phyloP scores from a whole-genome alignment of 495 filamentous ascomycete genomes.

The Staphylotrichum tortipilum region DNA sequence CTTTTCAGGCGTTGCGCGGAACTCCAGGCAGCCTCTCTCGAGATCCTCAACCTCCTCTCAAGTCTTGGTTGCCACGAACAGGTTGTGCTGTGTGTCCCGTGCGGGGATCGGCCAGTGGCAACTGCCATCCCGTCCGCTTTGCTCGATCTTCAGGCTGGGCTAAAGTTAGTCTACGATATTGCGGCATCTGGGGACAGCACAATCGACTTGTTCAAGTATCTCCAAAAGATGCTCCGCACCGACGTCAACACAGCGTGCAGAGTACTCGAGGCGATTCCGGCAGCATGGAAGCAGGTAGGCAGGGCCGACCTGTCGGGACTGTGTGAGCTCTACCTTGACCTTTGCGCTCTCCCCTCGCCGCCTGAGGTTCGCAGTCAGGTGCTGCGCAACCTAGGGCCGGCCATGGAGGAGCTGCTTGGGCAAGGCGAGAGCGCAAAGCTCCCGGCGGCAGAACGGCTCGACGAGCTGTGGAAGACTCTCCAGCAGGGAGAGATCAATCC shows the following conservation, averaged over 20 bases:
- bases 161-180: conserved; percentile 15
- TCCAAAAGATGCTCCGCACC: conserved; percentile 7
- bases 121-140: conserved; percentile 14
- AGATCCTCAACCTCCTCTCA: conserved; percentile 30
- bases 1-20: conserved; percentile 26
- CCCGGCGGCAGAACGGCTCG: conserved; percentile 15
- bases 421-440: conserved; percentile 6
- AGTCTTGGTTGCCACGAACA: conserved; percentile 3
- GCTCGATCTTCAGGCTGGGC: conserved; percentile 12
- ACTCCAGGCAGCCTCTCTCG: conserved; percentile 32
- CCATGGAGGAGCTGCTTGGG: conserved; percentile 24
- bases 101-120: not conserved
- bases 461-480: conserved; percentile 25
- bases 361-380: conserved; percentile 33
- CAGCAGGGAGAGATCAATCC: conserved; percentile 33
- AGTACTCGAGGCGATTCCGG: conserved; percentile 24
- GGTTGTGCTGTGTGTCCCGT: not conserved
- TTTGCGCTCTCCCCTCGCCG: conserved; percentile 13
- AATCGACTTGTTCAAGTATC: conserved; percentile 4
- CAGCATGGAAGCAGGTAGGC: conserved; percentile 14
- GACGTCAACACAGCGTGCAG: conserved; percentile 25
- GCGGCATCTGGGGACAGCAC: conserved; percentile 8
- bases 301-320: conserved; percentile 9
- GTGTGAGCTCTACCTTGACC: conserved; percentile 19
- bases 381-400: conserved; percentile 25